phyloP scores from a whole-genome alignment of 192 early-diverging fungal species.

The Podila clonocystis region DNA sequence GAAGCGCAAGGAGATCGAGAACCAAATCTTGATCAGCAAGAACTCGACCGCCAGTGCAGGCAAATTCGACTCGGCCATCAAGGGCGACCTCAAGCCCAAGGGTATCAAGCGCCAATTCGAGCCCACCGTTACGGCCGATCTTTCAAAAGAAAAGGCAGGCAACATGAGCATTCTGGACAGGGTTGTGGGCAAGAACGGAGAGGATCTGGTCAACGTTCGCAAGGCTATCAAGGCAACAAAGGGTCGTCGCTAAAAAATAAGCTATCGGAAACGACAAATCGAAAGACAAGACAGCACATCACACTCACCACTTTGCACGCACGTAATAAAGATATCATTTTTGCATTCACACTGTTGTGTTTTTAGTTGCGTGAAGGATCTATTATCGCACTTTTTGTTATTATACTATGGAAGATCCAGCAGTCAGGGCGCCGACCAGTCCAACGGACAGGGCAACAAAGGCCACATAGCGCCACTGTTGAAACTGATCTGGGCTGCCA shows the following conservation, averaged over 20 bases:
- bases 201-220: conserved; percentile 60
- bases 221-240: conserved; percentile 57
- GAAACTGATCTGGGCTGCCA: conserved; percentile 31
- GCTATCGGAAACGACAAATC: background rate
- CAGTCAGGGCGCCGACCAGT: conserved; percentile 26
- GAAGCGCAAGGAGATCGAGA: conserved; percentile 80
- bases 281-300: background rate
- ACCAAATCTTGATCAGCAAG: conserved; percentile 79
- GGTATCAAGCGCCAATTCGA: conserved; percentile 77
- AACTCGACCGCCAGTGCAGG: conserved; percentile 90
- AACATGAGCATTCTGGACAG: conserved; percentile 76
- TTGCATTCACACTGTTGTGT: conserved; percentile 9
- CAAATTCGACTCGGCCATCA: conserved; percentile 86
- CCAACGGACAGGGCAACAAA: conserved; percentile 15
- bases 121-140: conserved; percentile 63
- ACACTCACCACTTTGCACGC: conserved; percentile 18
- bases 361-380: background rate
- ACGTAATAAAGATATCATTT: conserved; percentile 40
- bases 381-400: background rate
- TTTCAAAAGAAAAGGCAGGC: conserved; percentile 74
- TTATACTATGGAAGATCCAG: conserved; percentile 15
- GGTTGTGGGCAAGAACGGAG: conserved; percentile 65
- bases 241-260: conserved; percentile 16
- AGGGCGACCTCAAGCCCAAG: conserved; percentile 89
- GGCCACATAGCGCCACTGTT: conserved; percentile 29